phyloP scores from a whole-genome alignment of 2,329 filamentous ascomycete species.

The Fusarium dlaminii region DNA sequence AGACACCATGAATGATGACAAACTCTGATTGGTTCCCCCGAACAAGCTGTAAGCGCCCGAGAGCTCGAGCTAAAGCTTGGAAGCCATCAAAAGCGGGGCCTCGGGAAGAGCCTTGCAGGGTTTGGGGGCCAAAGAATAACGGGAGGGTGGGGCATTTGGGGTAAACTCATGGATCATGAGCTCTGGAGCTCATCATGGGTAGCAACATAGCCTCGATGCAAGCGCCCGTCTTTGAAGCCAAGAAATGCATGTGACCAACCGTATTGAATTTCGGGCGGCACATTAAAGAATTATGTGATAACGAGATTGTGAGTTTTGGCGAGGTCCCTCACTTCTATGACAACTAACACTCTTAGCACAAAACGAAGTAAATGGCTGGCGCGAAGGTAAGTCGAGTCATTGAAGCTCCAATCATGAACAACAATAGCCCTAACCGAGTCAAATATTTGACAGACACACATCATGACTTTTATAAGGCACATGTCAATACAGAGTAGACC shows the following conservation, averaged over 20 bases:
- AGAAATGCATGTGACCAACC: constrained; percentile 24
- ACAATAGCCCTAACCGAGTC: neutral
- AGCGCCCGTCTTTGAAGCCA: constrained; percentile 37
- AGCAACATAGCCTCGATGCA: constrained; percentile 34
- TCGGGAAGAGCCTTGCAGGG: constrained; percentile 32
- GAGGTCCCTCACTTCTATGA: neutral
- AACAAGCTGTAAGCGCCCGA: constrained; percentile 41
- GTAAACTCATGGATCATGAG: constrained; percentile 32
- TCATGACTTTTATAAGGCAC: neutral
- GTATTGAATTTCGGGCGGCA: neutral
- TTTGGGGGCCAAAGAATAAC: constrained; percentile 26
- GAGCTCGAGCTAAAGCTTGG: constrained; percentile 32
- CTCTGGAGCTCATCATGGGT: constrained; percentile 23
- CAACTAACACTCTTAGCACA: neutral
- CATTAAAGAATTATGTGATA: neutral
- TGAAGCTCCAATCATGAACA: neutral
- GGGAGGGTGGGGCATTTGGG: constrained; percentile 18
- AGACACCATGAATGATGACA: constrained; percentile 4
- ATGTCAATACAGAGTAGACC: neutral
- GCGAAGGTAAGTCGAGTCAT: neutral
- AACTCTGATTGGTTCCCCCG: constrained; percentile 35
- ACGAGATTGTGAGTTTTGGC: neutral
- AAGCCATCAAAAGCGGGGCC: constrained; percentile 24
- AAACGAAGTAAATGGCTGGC: no score
- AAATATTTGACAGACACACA: neutral